phyloP scores from a whole-genome alignment of 2,329 filamentous ascomycete genomes.

The Monosporascus cannonballus region DNA sequence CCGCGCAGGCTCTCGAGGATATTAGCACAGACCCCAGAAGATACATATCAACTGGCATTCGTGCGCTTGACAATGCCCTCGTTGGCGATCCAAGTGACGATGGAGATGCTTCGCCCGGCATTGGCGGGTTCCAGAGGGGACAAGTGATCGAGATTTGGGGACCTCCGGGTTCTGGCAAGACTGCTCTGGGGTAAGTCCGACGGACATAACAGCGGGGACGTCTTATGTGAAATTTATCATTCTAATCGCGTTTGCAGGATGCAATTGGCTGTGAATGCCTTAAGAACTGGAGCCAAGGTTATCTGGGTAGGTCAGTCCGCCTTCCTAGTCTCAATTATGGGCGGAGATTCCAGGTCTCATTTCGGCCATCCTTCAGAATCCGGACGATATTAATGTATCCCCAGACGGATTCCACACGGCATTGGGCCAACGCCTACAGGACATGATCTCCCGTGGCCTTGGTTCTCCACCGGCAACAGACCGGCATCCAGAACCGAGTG shows the following conservation, averaged over 20 bases:
- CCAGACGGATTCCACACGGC: conserved; percentile 40
- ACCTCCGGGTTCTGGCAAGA: conserved; percentile 81
- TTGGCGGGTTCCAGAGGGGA: conserved; percentile 63
- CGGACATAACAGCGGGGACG: neutral
- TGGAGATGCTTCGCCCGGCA: conserved; percentile 4
- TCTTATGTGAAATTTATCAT: neutral
- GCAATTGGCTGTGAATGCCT: conserved; percentile 59
- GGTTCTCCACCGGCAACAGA: conserved; percentile 2
- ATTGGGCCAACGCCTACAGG: conserved; percentile 29
- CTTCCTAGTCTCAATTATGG: neutral
- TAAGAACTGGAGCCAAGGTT: conserved; percentile 56
- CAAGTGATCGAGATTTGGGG: conserved; percentile 86
- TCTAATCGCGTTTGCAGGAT: conserved; percentile 45
- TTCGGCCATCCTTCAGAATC: neutral
- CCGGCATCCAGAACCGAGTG: conserved; percentile 3
- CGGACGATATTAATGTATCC: conserved; percentile 8
- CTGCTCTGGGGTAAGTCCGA: conserved; percentile 63
- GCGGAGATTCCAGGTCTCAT: conserved; percentile 4
- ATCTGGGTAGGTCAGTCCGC: conserved; percentile 66
- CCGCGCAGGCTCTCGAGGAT: conserved; percentile 62
- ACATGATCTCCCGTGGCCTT: conserved; percentile 15
- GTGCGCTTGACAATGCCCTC: conserved; percentile 45
- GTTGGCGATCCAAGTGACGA: conserved; percentile 19
- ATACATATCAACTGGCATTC: conserved; percentile 51
- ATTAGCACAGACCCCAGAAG: conserved; percentile 45